Evolutionary conservation across 2,329 filamentous ascomycete genomes (phyloP), one percentile per base, ranked within the genome.

Genomic region (Trichoderma pleuroti): DNA sequence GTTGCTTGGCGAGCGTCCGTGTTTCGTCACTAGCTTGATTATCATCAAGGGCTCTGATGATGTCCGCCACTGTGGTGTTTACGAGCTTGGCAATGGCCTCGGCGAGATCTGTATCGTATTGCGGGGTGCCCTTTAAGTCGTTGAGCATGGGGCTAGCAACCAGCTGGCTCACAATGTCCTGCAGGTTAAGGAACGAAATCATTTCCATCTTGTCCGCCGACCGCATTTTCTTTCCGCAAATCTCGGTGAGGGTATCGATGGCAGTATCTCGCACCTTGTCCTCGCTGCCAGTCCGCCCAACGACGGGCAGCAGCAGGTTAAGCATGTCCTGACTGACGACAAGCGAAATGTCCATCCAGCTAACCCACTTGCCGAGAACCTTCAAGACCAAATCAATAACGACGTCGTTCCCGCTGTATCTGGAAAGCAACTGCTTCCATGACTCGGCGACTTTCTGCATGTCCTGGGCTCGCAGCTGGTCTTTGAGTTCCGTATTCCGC

Each of bases 211-310:
- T 99, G 83, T 98, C 95, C 46, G 88, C 86, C 2, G 94, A 87
- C 76, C 93, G 93, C 96, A 99, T 99, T 85, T 98, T 98, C 86
- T 99, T 99, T 80, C 91, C 92, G 71, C 97, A 93, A 75, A 97
- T 97, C 82, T 99, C 95, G 6, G 93, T 97, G 78, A 99, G 92
- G 32, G 96, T 94, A 77, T 98, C 94, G 76, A 98, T 93, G 66
- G 96, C 95, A 21, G 94, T 92, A 82, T 97, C 92, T 74, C 94
- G 90, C 73, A 97, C 92, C 79, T 90, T 92, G 78, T 97, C 93
- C 82, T 92, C 85, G 76, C 86, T 78, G 79, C 89, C 87, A 77
- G 89, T 85, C 80, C 91, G 92, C n/a, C 93, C 93, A 70, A 97
- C 91, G 74, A 98, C 88, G 74, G 96, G 92, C 77, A 98, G 91